These are phyloP conservation scores for Aspergillus glaucus DNA, from an alignment of 2,329 filamentous ascomycete species.

Conservation along the genomic window DNA sequence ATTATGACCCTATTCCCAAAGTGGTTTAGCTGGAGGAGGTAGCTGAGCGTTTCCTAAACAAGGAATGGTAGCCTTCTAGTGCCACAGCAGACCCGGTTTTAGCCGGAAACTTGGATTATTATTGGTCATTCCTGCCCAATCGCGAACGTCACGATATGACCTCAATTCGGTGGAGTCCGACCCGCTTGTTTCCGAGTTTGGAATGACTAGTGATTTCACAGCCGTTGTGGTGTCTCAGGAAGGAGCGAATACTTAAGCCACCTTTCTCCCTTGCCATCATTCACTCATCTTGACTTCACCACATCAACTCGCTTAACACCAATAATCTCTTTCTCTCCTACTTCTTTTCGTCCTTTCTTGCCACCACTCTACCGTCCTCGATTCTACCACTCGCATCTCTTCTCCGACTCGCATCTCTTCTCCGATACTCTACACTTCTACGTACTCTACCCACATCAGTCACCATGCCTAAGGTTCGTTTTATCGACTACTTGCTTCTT, in stretches of 20 bases:
- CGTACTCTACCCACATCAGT: background rate
- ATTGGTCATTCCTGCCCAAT: too few species aligned
- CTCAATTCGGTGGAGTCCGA: too few species aligned
- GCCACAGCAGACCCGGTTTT: too few species aligned
- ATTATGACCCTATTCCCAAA: too few species aligned
- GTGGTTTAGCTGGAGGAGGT: too few species aligned
- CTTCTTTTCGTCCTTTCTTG: constrained; percentile 4
- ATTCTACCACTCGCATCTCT: background rate
- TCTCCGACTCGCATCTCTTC: background rate
- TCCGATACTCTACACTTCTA: background rate
- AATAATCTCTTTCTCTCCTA: constrained; percentile 3
- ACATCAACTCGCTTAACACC: background rate
- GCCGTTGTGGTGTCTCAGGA: background rate
- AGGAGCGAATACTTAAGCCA: background rate
- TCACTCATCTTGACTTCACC: background rate
- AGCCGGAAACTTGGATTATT: too few species aligned
- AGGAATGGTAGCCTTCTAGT: too few species aligned
- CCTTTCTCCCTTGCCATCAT: background rate
- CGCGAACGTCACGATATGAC: too few species aligned
- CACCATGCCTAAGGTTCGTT: constrained; percentile 32
- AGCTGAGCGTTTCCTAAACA: too few species aligned
- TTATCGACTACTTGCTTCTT: constrained; percentile 2
- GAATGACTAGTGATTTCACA: background rate
- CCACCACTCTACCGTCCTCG: background rate
- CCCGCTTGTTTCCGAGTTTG: background rate